A percentile compares a stretch with the other conserved stretches of the same genome.
Evolutionary conservation across 345 rosid species (phyloP).

Genomic region (Citrus australasica): DNA sequence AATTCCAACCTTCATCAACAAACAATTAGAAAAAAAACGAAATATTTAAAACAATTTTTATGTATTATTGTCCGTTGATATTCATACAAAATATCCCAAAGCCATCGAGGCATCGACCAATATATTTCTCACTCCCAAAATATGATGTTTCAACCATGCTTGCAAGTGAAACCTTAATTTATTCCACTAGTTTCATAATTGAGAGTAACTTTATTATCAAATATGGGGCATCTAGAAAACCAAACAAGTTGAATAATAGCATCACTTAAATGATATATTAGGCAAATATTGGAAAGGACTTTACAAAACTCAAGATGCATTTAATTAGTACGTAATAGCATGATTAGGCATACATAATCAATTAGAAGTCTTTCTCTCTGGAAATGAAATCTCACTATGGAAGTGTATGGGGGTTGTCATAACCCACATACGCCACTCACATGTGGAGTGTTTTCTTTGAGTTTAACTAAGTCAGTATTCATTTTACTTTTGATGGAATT

Average conservation of each 20-base stretch:
- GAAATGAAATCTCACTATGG: too few relatives aligned
- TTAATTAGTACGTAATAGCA: not conserved
- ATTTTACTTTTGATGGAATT: too few relatives aligned
- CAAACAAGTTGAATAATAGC: not conserved
- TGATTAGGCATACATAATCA: not conserved
- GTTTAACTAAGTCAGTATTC: too few relatives aligned
- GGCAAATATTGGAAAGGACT: not conserved
- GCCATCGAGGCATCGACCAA: too few relatives aligned
- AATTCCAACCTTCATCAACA: too few relatives aligned
- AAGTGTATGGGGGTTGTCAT: too few relatives aligned
- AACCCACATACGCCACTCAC: too few relatives aligned
- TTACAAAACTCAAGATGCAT: not conserved
- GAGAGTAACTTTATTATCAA: not conserved
- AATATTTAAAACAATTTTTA: not conserved
- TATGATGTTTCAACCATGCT: constrained; percentile 4
- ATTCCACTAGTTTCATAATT: not conserved
- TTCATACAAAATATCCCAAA: not conserved
- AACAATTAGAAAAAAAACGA: not conserved
- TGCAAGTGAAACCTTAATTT: not conserved
- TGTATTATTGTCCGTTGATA: not conserved
- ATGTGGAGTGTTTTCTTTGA: too few relatives aligned
- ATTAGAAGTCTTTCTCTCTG: not conserved
- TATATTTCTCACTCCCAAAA: not conserved
- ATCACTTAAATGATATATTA: constrained; percentile 5
- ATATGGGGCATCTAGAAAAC: not conserved